Percentiles rank a stretch among this genome's conserved stretches.
Conservation (phyloP, 2,329 filamentous ascomycete species). For the Moelleriella libera region DNA sequence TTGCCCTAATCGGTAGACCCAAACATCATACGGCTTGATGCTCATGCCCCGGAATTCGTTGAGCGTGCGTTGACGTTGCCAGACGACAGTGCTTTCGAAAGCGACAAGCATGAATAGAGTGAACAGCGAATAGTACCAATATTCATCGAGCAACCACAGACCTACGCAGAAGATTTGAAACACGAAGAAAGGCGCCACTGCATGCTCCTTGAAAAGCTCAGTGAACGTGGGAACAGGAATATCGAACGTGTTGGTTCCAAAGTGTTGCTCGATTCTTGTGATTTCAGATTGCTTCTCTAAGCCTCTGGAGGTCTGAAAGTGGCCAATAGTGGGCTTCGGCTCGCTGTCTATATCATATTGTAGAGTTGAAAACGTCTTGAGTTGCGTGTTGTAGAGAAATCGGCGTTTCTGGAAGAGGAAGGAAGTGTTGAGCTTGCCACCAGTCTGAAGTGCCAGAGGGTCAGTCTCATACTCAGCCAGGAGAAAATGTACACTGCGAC, state of each 20-base stretch:
- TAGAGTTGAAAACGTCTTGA: slow-evolving; percentile 66
- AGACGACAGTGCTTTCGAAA: slow-evolving; percentile 97
- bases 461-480: background rate
- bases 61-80: slow-evolving; percentile 92
- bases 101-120: slow-evolving; percentile 96
- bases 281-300: slow-evolving; percentile 63
- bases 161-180: slow-evolving; percentile 99
- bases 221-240: slow-evolving; percentile 93
- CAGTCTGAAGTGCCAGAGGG: slow-evolving; percentile 29
- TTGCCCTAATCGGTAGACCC: slow-evolving; percentile 73
- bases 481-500: background rate
- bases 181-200: slow-evolving; percentile 96
- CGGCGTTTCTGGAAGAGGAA: slow-evolving; percentile 98
- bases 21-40: slow-evolving; percentile 95
- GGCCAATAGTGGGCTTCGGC: slow-evolving; percentile 63
- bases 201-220: slow-evolving; percentile 95
- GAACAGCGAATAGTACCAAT: slow-evolving; percentile 99
- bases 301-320: slow-evolving; percentile 70
- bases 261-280: slow-evolving; percentile 73
- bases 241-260: slow-evolving; percentile 91
- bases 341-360: slow-evolving; percentile 73
- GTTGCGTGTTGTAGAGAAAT: slow-evolving; percentile 67
- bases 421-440: slow-evolving; percentile 62
- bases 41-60: slow-evolving; percentile 98
- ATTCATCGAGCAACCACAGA: slow-evolving; percentile 96